Evolutionary conservation across 164 flowering plant species (phyloP).

Genomic region (Vitis rupestris): DNA sequence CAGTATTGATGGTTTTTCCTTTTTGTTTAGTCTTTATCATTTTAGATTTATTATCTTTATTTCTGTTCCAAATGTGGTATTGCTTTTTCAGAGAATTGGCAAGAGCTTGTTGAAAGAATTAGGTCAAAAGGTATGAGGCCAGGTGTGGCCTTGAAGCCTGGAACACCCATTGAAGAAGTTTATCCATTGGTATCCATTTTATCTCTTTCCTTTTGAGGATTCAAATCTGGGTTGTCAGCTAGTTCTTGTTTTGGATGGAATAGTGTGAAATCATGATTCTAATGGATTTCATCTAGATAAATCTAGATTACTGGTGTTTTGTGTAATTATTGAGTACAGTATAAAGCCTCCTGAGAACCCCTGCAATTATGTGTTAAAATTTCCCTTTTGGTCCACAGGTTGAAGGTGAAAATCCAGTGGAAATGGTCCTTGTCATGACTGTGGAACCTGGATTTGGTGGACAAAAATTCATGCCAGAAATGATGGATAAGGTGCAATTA

Average conservation of each 20-base stretch:
- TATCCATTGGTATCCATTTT: constrained; percentile 72
- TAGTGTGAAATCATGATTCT: not conserved
- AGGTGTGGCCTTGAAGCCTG: constrained; percentile 91
- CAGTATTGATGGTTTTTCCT: not conserved
- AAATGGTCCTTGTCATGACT: constrained; percentile 98
- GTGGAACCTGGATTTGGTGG: constrained; percentile 99
- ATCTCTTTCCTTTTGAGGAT: not conserved
- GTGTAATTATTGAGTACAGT: not conserved
- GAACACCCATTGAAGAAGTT: constrained; percentile 90
- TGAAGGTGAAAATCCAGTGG: constrained; percentile 80
- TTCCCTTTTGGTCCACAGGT: constrained; percentile 37
- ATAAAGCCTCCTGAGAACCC: not conserved
- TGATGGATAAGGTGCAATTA: constrained; percentile 81
- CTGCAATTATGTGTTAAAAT: not conserved
- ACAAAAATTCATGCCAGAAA: constrained; percentile 95
- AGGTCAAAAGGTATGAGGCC: constrained; percentile 89
- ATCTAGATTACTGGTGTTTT: not conserved
- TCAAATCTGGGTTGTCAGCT: not conserved
- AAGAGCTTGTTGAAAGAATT: constrained; percentile 67
- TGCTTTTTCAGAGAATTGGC: constrained; percentile 75
- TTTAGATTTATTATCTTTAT: not conserved
- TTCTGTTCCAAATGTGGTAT: constrained; percentile 7
- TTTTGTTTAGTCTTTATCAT: not conserved
- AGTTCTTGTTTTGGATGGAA: constrained; percentile 5
- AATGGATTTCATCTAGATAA: not conserved